phyloP scores from a whole-genome alignment of 2,329 filamentous ascomycete species.

The Arthroderma sp. region DNA sequence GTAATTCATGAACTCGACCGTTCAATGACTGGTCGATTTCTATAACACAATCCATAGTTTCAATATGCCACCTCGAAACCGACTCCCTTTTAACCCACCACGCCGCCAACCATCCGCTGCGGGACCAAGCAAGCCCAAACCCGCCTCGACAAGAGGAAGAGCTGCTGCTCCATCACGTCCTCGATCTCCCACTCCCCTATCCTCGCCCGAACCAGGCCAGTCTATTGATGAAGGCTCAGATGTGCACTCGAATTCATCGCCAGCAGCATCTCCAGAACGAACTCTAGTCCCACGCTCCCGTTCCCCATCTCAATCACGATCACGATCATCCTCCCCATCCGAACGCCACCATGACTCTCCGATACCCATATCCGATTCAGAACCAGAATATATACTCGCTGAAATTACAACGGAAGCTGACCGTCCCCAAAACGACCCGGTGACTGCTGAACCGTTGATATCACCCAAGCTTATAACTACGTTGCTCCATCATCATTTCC shows the following conservation, averaged over 20 bases:
- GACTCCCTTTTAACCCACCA: slow-evolving; percentile 34
- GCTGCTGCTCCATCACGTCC: slow-evolving; percentile 9
- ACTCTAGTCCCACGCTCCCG: background rate
- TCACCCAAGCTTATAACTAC: slow-evolving; percentile 61
- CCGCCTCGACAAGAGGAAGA: slow-evolving; percentile 11
- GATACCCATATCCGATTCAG: slow-evolving; percentile 15
- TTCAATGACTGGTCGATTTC: too few species aligned
- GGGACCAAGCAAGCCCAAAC: slow-evolving; percentile 14
- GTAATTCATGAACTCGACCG: too few species aligned
- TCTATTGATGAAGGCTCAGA: background rate
- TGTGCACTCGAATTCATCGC: background rate
- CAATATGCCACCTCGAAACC: slow-evolving; percentile 20
- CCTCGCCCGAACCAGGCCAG: slow-evolving; percentile 6
- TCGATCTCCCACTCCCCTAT: slow-evolving; percentile 10
- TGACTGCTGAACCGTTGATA: slow-evolving; percentile 38
- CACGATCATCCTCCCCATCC: slow-evolving; percentile 4
- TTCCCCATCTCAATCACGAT: background rate
- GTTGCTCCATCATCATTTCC: slow-evolving; percentile 71
- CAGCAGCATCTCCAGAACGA: background rate
- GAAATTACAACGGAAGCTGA: slow-evolving; percentile 21
- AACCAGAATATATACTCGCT: slow-evolving; percentile 36
- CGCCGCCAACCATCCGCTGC: slow-evolving; percentile 22
- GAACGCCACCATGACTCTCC: slow-evolving; percentile 1
- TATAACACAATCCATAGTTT: too few species aligned
- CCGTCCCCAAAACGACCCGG: slow-evolving; percentile 9